Conservation (phyloP, 352 stramenopile genomes). For the Phytophthora kernoviae region DNA sequence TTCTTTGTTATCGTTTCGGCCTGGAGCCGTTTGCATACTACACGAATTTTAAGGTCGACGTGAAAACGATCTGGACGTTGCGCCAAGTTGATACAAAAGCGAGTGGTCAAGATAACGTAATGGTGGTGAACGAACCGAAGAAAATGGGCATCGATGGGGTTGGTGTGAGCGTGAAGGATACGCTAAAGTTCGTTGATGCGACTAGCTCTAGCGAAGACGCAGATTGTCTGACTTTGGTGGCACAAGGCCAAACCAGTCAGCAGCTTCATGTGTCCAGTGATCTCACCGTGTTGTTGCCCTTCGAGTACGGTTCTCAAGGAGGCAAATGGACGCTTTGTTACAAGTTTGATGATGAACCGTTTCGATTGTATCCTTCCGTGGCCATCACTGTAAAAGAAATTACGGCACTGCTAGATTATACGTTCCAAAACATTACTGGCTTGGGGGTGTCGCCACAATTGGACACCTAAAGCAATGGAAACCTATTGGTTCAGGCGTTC, state of each 20-base stretch:
- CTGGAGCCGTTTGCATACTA: slow-evolving; percentile 63
- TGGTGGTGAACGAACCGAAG: slow-evolving; percentile 67
- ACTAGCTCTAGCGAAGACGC: slow-evolving; percentile 17
- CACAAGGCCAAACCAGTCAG: slow-evolving; percentile 40
- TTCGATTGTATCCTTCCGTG: slow-evolving; percentile 47
- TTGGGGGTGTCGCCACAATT: slow-evolving; percentile 53
- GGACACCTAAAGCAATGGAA: slow-evolving; percentile 54
- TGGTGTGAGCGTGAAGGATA: slow-evolving; percentile 52
- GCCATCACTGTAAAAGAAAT: slow-evolving; percentile 59
- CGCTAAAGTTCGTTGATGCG: slow-evolving; percentile 56
- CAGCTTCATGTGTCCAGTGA: slow-evolving; percentile 48
- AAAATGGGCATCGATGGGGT: slow-evolving; percentile 56
- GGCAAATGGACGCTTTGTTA: slow-evolving; percentile 64
- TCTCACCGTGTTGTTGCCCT: slow-evolving; percentile 53
- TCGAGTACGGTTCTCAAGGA: slow-evolving; percentile 55
- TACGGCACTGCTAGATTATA: slow-evolving; percentile 45
- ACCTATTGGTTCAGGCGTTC: slow-evolving; percentile 52
- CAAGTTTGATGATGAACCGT: slow-evolving; percentile 64
- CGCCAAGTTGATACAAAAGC: slow-evolving; percentile 22
- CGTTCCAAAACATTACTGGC: slow-evolving; percentile 25
- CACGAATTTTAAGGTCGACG: slow-evolving; percentile 53
- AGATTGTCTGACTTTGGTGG: slow-evolving; percentile 42
- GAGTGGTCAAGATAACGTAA: slow-evolving; percentile 39
- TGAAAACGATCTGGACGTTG: slow-evolving; percentile 66
- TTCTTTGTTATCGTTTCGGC: slow-evolving; percentile 70